These are phyloP conservation scores for Acidomyces sp. DNA, from an alignment of 495 filamentous ascomycete genomes.

Conservation along the genomic window DNA sequence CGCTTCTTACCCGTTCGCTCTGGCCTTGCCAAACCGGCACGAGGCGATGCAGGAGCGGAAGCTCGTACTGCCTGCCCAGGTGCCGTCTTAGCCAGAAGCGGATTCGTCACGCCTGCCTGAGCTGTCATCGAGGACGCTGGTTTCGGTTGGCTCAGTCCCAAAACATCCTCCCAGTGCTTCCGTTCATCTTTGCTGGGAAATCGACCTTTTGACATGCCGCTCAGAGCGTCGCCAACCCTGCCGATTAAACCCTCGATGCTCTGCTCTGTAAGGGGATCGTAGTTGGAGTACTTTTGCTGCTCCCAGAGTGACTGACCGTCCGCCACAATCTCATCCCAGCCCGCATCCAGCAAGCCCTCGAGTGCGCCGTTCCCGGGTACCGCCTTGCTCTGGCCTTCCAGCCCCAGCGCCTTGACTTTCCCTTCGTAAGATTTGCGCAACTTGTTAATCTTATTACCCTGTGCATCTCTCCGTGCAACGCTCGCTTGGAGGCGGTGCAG, in stretches of 20 bases:
- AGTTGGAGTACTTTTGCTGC: conserved; percentile 56
- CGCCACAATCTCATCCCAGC: conserved; percentile 46
- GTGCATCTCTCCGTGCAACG: conserved; percentile 51
- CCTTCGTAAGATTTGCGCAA: conserved; percentile 64
- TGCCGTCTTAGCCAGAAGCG: conserved; percentile 7
- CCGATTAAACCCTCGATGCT: conserved; percentile 39
- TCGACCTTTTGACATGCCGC: conserved; percentile 41
- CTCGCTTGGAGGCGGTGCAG: conserved; percentile 47
- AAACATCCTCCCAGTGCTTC: conserved; percentile 43
- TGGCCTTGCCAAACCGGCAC: conserved; percentile 31
- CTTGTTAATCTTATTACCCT: conserved; percentile 60
- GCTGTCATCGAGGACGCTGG: conserved; percentile 21
- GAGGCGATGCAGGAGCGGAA: conserved; percentile 11
- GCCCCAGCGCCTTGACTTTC: conserved; percentile 46
- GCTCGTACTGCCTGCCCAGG: neutral
- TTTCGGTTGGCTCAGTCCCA: conserved; percentile 32
- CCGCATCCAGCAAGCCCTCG: conserved; percentile 45
- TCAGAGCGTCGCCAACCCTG: conserved; percentile 35
- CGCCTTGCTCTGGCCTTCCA: conserved; percentile 52
- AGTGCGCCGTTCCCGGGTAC: conserved; percentile 23
- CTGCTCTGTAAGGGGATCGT: conserved; percentile 43
- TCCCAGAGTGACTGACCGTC: conserved; percentile 59
- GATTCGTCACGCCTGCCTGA: conserved; percentile 9
- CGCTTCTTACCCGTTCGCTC: conserved; percentile 49
- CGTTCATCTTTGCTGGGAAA: conserved; percentile 37